These are phyloP conservation scores for Penicillium pancosmium DNA, from an alignment of 495 filamentous ascomycete genomes.

Conservation along the genomic window DNA sequence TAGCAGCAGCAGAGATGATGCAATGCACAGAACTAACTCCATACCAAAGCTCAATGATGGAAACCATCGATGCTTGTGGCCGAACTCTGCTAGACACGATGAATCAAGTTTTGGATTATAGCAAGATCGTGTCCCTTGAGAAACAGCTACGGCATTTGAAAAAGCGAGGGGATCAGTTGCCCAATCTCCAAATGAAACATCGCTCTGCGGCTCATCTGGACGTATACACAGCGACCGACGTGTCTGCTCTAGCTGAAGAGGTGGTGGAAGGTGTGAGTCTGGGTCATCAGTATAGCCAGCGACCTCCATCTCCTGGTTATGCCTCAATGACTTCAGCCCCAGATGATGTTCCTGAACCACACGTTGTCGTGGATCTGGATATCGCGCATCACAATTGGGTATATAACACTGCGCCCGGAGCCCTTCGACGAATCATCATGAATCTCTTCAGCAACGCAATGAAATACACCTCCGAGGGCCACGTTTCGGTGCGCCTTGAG, in stretches of 20 bases:
- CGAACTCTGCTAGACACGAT: slow-evolving; percentile 76
- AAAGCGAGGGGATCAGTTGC: slow-evolving; percentile 17
- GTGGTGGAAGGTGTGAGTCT: slow-evolving; percentile 53
- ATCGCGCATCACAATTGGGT: slow-evolving; percentile 60
- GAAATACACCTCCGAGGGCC: slow-evolving; percentile 71
- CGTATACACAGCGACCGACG: slow-evolving; percentile 37
- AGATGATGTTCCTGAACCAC: slow-evolving; percentile 1
- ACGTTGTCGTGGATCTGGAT: slow-evolving; percentile 63
- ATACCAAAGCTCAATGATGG: slow-evolving; percentile 62
- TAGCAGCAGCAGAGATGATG: slow-evolving; percentile 69
- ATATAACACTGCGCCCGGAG: slow-evolving; percentile 68
- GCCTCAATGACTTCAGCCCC: not conserved
- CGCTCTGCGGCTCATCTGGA: slow-evolving; percentile 40
- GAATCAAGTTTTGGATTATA: slow-evolving; percentile 72
- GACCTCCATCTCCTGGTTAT: not conserved
- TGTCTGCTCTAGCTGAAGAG: slow-evolving; percentile 44
- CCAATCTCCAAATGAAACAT: slow-evolving; percentile 28
- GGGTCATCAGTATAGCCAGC: slow-evolving; percentile 44
- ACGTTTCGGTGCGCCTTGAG: slow-evolving; percentile 61
- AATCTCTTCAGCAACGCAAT: slow-evolving; percentile 80
- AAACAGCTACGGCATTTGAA: slow-evolving; percentile 38
- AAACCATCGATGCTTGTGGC: slow-evolving; percentile 74
- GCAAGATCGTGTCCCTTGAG: slow-evolving; percentile 62
- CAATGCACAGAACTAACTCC: slow-evolving; percentile 41
- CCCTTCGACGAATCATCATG: slow-evolving; percentile 72